A percentile compares a stretch with the other conserved stretches of the same genome.
Conservation (phyloP, 2,329 filamentous ascomycete species). For the Lachnellula arida region DNA sequence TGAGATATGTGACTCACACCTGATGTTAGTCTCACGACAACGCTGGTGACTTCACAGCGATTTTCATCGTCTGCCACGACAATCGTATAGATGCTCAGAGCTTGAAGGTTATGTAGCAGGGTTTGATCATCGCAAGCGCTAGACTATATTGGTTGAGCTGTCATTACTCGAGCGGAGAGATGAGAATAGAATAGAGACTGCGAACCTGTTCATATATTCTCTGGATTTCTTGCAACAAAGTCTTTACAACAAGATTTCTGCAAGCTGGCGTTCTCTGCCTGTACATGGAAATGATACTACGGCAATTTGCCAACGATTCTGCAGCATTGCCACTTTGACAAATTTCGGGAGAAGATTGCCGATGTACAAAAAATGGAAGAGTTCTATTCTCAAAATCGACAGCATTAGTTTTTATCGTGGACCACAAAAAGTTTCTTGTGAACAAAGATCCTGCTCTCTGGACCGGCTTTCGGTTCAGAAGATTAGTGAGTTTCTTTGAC, state of each 20-base stretch:
- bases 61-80: slow-evolving; percentile 9
- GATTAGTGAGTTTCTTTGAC: background rate
- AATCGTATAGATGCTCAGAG: slow-evolving; percentile 14
- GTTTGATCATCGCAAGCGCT: slow-evolving; percentile 6
- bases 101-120: slow-evolving; percentile 11
- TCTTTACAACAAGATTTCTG: slow-evolving; percentile 8
- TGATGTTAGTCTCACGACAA: slow-evolving; percentile 7
- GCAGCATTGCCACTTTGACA: background rate
- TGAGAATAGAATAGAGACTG: too few species aligned
- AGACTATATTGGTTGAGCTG: slow-evolving; percentile 5
- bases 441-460: slow-evolving; percentile 1
- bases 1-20: slow-evolving; percentile 4
- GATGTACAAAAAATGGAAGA: slow-evolving; percentile 13
- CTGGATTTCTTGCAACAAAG: slow-evolving; percentile 14
- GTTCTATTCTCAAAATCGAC: slow-evolving; percentile 2
- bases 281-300: slow-evolving; percentile 12
- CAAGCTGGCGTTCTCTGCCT: slow-evolving; percentile 4
- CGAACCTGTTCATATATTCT: slow-evolving; percentile 14
- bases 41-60: slow-evolving; percentile 2
- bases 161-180: background rate
- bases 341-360: background rate
- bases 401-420: slow-evolving; percentile 2
- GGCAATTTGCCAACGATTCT: slow-evolving; percentile 15
- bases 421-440: slow-evolving; percentile 9
- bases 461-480: slow-evolving; percentile 8